Conservation (phyloP, 2,329 filamentous ascomycete species). For the Onygenales sp. region DNA sequence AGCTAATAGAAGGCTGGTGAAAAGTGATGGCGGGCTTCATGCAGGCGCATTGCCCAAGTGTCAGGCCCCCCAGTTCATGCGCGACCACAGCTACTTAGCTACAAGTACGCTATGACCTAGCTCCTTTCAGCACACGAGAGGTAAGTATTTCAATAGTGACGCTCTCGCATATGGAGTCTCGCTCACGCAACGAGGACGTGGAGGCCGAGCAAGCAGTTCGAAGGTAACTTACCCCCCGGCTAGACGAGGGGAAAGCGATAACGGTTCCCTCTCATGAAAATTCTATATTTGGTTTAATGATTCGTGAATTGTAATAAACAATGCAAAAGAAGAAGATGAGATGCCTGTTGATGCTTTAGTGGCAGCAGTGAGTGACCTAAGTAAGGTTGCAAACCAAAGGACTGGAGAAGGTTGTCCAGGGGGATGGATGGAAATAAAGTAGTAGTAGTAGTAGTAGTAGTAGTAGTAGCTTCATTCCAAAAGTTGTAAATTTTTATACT, state of each 20-base stretch:
- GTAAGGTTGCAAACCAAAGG: not conserved
- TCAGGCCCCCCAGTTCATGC: not conserved
- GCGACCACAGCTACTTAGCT: not conserved
- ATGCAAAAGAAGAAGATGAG: not conserved
- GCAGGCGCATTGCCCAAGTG: no score
- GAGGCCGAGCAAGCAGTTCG: not conserved
- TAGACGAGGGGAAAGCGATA: not conserved
- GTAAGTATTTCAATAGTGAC: not conserved
- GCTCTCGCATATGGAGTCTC: not conserved
- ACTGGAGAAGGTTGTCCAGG: no score
- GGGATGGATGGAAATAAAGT: not conserved
- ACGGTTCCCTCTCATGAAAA: not conserved
- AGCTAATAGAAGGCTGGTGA: not conserved
- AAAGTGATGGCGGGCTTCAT: not conserved
- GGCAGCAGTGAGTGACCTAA: not conserved
- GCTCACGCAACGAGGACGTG: not conserved
- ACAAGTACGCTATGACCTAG: not conserved
- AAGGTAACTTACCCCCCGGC: not conserved
- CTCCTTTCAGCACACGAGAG: not conserved
- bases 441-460: not conserved
- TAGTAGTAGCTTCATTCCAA: not conserved
- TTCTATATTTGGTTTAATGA: not conserved
- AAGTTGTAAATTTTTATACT: not conserved
- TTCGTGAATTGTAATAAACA: not conserved
- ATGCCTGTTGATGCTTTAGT: not conserved